Evolutionary conservation across 176 grass and related monocot species (phyloP).

Genomic region (Phragmites australis): DNA sequence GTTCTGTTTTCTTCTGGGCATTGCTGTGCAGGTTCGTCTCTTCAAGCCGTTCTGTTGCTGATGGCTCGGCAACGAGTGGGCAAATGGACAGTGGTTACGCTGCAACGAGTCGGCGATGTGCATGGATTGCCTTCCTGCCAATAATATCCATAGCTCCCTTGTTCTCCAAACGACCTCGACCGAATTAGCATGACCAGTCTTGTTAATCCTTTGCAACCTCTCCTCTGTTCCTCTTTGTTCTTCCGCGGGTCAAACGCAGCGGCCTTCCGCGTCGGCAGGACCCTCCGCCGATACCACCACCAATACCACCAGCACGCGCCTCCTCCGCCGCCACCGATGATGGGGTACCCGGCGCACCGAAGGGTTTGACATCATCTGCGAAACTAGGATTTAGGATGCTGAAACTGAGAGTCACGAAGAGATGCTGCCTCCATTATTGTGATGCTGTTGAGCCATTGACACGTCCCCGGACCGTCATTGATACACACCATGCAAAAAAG

Average conservation of each 20-base stretch:
- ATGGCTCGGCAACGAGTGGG: background rate
- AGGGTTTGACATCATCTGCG: too few species aligned
- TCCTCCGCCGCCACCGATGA: slow-evolving; percentile 35
- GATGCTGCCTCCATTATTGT: background rate
- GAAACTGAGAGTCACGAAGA: too few species aligned
- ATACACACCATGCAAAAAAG: background rate
- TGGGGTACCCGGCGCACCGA: slow-evolving; percentile 35
- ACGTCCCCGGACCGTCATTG: background rate
- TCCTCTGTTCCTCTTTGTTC: background rate
- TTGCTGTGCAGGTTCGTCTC: background rate
- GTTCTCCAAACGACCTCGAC: background rate
- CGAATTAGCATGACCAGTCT: background rate
- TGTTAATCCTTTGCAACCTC: background rate
- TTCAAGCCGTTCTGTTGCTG: background rate
- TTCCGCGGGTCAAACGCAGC: background rate
- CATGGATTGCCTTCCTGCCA: background rate
- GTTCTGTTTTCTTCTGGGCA: background rate
- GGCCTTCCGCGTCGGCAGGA: too few species aligned
- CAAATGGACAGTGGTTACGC: background rate
- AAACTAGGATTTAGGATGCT: too few species aligned
- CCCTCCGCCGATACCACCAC: background rate
- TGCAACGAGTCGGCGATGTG: background rate
- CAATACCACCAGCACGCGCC: background rate
- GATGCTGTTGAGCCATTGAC: background rate
- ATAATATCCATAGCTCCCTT: slow-evolving; percentile 9